Conservation (phyloP, 2,329 filamentous ascomycete species). For the Aspergillus melleus region DNA sequence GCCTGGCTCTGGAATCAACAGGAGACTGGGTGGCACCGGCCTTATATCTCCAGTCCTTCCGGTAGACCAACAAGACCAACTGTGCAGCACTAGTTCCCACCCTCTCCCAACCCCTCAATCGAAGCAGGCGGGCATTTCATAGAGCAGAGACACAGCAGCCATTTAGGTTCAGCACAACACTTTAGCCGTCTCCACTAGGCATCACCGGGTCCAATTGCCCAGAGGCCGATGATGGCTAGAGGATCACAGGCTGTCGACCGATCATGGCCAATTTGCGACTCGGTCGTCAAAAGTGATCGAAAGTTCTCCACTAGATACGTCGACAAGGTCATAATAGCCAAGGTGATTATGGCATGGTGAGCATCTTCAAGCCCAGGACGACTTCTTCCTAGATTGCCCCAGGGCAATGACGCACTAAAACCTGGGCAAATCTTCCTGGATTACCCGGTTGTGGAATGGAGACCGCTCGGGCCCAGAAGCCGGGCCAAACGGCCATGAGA, state of each 20-base stretch:
- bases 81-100: not conserved
- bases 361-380: not conserved
- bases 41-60: not conserved
- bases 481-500: too few species aligned
- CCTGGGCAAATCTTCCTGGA: not conserved
- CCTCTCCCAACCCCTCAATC: not conserved
- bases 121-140: not conserved
- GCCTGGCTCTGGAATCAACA: not conserved
- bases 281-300: not conserved
- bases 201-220: not conserved
- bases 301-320: not conserved
- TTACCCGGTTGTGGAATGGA: not conserved
- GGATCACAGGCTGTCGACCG: not conserved
- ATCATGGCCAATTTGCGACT: not conserved
- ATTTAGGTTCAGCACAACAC: not conserved
- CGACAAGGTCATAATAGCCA: not conserved
- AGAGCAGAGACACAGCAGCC: not conserved
- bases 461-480: too few species aligned
- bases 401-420: not conserved
- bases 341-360: not conserved
- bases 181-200: not conserved
- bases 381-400: not conserved
- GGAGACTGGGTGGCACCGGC: not conserved
- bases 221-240: not conserved
- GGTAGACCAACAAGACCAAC: not conserved